Base-by-base conservation (phyloP, 345 rosid genomes). In the Geranium rotundifolium region DNA sequence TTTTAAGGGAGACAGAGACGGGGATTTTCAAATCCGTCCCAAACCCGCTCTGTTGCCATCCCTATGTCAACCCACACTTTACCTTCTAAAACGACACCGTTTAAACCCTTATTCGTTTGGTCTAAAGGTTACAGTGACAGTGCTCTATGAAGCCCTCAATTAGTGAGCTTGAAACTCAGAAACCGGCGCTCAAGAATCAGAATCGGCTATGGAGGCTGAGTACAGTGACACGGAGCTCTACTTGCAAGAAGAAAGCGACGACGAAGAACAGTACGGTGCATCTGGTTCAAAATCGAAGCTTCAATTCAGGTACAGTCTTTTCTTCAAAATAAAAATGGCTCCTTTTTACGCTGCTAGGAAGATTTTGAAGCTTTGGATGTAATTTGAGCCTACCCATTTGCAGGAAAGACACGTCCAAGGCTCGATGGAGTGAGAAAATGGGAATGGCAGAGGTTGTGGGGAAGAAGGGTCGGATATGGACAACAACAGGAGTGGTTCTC, bases 401-500 rank as follows among this genome's bases (percentile, higher is more conserved):
- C 31, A 81, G 88, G 84, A 79, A 75, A 67, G 81, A 74, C 52
- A 52, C 77, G 41, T 91, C 98, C 1, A 84, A 78, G 75, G 95
- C 90, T 68, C 72, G 71, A 60, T 89, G 96, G 98, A 64, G 73
- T 23, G 52, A 56, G 3, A 74, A 77, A 55, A 18, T 80, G 70
- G 83, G 81, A 58, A 71, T 91, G 85, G 90, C 89, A 8, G 78
- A 89, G 69, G 81, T 87, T 54, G 66, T 76, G 37, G 91, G 81
- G 37, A 85, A 84, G 81, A 87, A 82, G 54, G 95, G 96, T 2
- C 84, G 83, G 73, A 72, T 87, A 76, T 92, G 95, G 98, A 84
- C 82, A 13, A 84, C 95, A 2, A 84, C 84, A 16, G 93, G 95
- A 73, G 68, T 89, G 52, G 69, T 77, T 58, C 79, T 87, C 8